These are phyloP conservation scores for Magnusiomyces suaveolens DNA, from an alignment of 1,139 yeast species.

Conservation along the genomic window DNA sequence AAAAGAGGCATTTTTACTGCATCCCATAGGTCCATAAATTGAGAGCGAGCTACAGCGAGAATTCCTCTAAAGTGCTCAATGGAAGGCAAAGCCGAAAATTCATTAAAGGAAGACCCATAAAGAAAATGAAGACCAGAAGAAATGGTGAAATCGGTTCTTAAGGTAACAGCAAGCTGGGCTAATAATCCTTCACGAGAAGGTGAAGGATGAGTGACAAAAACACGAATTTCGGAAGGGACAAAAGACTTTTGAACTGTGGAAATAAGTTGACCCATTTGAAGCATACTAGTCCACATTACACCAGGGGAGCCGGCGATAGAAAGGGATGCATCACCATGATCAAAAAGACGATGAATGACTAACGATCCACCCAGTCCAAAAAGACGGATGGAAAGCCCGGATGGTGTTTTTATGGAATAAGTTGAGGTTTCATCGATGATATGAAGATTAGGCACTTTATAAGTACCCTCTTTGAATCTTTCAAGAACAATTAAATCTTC, in stretches of 20 bases:
- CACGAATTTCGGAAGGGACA: constrained; percentile 42
- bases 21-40: constrained; percentile 56
- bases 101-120: constrained; percentile 64
- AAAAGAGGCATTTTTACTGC: constrained; percentile 47
- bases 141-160: constrained; percentile 63
- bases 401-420: constrained; percentile 32
- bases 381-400: constrained; percentile 42
- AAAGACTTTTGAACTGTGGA: constrained; percentile 38
- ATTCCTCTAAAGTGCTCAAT: constrained; percentile 49
- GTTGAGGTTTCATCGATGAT: constrained; percentile 50
- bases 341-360: constrained; percentile 58
- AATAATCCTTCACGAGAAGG: constrained; percentile 57
- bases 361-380: constrained; percentile 68
- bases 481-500: constrained; percentile 63
- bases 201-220: constrained; percentile 61
- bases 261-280: constrained; percentile 59
- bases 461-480: constrained; percentile 47
- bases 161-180: constrained; percentile 56
- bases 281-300: constrained; percentile 62
- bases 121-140: constrained; percentile 66
- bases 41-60: constrained; percentile 47
- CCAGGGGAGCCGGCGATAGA: constrained; percentile 61
- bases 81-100: constrained; percentile 52
- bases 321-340: constrained; percentile 45
- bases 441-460: constrained; percentile 46